A percentile compares a stretch with the other conserved stretches of the same genome.
These are phyloP conservation scores for Taphrina communis DNA, from an alignment of 1,139 yeast genomes.

Conservation along the genomic window DNA sequence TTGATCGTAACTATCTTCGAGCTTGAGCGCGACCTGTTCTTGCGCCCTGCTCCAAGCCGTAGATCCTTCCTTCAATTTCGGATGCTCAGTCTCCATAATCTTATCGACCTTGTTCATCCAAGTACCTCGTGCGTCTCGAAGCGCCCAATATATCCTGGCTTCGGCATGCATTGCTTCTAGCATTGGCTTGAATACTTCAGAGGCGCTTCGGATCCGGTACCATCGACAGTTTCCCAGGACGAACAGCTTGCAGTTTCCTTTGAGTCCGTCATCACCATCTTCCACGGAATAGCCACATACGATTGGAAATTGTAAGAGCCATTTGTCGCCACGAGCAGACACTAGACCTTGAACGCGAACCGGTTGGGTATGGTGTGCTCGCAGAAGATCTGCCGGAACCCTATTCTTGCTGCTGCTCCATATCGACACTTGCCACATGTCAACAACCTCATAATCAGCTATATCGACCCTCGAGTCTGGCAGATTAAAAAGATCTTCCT, in stretches of 20 bases:
- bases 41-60: background rate
- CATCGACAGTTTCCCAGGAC: constrained; percentile 19
- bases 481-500: background rate
- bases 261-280: constrained; percentile 12
- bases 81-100: background rate
- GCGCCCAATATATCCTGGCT: constrained; percentile 15
- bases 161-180: constrained; percentile 7
- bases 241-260: constrained; percentile 7
- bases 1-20: constrained; percentile 1
- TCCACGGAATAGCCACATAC: constrained; percentile 16
- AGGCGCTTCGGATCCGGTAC: constrained; percentile 6
- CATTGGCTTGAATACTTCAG: background rate
- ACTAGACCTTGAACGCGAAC: constrained; percentile 4
- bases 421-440: constrained; percentile 8
- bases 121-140: constrained; percentile 9
- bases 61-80: background rate
- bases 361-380: constrained; percentile 2
- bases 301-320: constrained; percentile 6
- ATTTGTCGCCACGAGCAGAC: background rate
- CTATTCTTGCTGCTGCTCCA: background rate
- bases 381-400: constrained; percentile 9
- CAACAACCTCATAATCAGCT: constrained; percentile 10
- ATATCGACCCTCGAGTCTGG: background rate
- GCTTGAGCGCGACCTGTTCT: background rate
- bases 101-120: constrained; percentile 15